Percentiles rank a stretch among this genome's conserved stretches.
Conservation (phyloP, 2,329 filamentous ascomycete species). For the Aspergillus fumigatus region DNA sequence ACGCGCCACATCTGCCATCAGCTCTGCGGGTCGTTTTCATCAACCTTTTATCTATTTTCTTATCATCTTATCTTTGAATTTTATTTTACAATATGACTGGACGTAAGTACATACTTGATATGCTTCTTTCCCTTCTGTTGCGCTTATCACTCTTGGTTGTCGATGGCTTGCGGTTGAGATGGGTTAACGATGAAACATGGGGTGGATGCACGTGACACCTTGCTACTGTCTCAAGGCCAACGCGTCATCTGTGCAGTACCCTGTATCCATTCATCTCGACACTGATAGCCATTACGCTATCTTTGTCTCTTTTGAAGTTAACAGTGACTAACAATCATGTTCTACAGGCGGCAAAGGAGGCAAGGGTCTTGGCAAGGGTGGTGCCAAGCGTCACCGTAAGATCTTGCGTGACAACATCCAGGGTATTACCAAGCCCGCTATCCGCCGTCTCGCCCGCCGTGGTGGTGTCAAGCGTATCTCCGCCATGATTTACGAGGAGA, state of each 20-base stretch:
- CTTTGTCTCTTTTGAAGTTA: not conserved
- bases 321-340: constrained; percentile 15
- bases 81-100: constrained; percentile 34
- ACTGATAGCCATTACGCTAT: not conserved
- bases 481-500: constrained; percentile 87
- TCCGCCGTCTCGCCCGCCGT: constrained; percentile 97
- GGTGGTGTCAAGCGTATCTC: constrained; percentile 99
- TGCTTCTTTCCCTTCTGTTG: not conserved
- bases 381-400: constrained; percentile 99
- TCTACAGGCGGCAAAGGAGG: constrained; percentile 82
- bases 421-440: constrained; percentile 98
- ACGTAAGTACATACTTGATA: constrained; percentile 30
- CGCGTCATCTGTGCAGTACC: constrained; percentile 5
- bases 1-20: constrained; percentile 17
- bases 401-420: constrained; percentile 99
- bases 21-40: constrained; percentile 14
- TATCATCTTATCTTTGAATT: constrained; percentile 5
- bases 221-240: constrained; percentile 16
- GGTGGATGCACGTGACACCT: constrained; percentile 22
- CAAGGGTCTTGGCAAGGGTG: constrained; percentile 96
- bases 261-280: not conserved
- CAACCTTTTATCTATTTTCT: constrained; percentile 13
- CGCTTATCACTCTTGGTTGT: not conserved
- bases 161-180: constrained; percentile 1
- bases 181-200: constrained; percentile 13